Percentiles rank a stretch among this genome's conserved stretches.
These are phyloP conservation scores for Blastocystis sp. DNA, from an alignment of 352 stramenopile genomes.

Conservation along the genomic window DNA sequence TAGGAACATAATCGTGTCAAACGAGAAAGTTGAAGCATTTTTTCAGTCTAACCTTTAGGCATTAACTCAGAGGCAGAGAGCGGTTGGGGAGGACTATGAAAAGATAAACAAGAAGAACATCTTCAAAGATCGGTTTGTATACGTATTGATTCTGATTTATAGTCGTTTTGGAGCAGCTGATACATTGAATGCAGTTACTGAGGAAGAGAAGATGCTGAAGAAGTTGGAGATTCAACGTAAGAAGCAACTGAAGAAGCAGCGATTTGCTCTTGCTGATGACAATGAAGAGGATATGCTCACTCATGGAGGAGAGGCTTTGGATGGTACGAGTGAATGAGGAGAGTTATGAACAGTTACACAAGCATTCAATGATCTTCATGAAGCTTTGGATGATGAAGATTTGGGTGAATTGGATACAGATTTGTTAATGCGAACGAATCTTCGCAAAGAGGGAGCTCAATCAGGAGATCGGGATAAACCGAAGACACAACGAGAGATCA, in stretches of 20 bases:
- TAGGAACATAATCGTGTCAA: conserved; percentile 51
- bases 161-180: conserved; percentile 58
- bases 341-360: conserved; percentile 14
- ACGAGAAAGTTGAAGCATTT: conserved; percentile 20
- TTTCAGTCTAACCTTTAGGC: neutral
- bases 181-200: conserved; percentile 26
- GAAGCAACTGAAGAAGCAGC: conserved; percentile 59
- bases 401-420: conserved; percentile 22
- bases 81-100: conserved; percentile 49
- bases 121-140: conserved; percentile 60
- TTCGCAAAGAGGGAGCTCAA: neutral
- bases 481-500: conserved; percentile 56
- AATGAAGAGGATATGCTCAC: conserved; percentile 46
- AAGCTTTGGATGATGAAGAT: conserved; percentile 17
- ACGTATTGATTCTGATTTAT: neutral
- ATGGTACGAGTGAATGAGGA: neutral
- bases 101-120: conserved; percentile 59
- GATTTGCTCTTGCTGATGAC: conserved; percentile 24
- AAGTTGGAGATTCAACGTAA: conserved; percentile 60
- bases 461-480: conserved; percentile 1
- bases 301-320: conserved; percentile 31
- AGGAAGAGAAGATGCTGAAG: conserved; percentile 62
- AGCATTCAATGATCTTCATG: conserved; percentile 53
- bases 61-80: conserved; percentile 50
- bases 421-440: conserved; percentile 28